These are phyloP conservation scores for Beauveria varroae DNA, from an alignment of 2,329 filamentous ascomycete genomes.

Conservation along the genomic window DNA sequence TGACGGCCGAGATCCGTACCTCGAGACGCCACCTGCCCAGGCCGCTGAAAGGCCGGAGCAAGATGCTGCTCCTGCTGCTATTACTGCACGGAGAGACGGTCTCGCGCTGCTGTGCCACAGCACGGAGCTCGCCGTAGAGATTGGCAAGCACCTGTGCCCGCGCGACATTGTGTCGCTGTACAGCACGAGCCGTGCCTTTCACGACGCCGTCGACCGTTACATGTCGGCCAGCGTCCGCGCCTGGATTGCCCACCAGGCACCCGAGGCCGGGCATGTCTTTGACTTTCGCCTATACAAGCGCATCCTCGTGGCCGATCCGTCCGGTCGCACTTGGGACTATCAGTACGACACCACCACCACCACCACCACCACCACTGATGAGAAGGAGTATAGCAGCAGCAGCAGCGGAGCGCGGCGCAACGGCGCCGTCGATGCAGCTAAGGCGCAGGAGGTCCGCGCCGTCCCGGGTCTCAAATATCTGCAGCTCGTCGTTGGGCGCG, in stretches of 20 bases:
- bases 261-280: slow-evolving; percentile 50
- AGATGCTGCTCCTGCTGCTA: slow-evolving; percentile 12
- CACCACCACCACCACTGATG: not conserved
- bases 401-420: not conserved
- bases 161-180: slow-evolving; percentile 57
- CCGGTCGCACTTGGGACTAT: slow-evolving; percentile 31
- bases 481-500: slow-evolving; percentile 54
- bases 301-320: slow-evolving; percentile 54
- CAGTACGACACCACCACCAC: slow-evolving; percentile 13
- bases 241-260: slow-evolving; percentile 46
- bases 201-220: slow-evolving; percentile 51
- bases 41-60: too few relatives aligned
- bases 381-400: not conserved
- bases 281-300: slow-evolving; percentile 51
- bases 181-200: slow-evolving; percentile 54
- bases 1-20: slow-evolving; percentile 22
- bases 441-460: slow-evolving; percentile 30
- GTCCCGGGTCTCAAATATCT: slow-evolving; percentile 62
- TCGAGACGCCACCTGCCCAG: not conserved
- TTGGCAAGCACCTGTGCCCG: slow-evolving; percentile 47
- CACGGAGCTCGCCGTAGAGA: slow-evolving; percentile 45
- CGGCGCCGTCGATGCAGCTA: not conserved
- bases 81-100: slow-evolving; percentile 27
- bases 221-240: slow-evolving; percentile 50
- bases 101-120: slow-evolving; percentile 35